Base-by-base conservation (phyloP, 805 yeast genomes). In the Wickerhamomyces bisporus region DNA sequence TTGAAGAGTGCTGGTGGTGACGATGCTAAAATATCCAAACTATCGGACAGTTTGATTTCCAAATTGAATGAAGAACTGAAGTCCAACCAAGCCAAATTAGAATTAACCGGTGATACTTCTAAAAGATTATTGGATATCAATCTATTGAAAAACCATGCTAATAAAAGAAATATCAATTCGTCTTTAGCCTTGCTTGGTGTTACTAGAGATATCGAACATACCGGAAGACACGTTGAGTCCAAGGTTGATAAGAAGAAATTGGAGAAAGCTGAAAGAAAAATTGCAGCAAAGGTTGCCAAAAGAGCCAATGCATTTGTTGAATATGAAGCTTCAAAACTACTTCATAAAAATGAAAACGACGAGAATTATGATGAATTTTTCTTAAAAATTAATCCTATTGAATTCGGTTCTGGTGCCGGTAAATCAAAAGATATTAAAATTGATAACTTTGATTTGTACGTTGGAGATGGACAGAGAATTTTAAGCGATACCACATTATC, bases 281-380 rank as follows among this genome's bases (percentile, higher is more conserved):
- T 93, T 58, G 97, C 96, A 17, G 91, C 94, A 58, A 93, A 93
- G 66, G 91, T 93, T 44, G 97, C 96, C 29, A 91, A 91, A 69
- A 66, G 75, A 55, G 77, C 77, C 57, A 86, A 86, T 60, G 77
- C 81, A 57, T 84, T 85, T 57, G 95, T 86, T 49, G 59, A 86
- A 55, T 87, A 87, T 59, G 96, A 93, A 64, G 96, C 96, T n/a
- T 88, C 97, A 30, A 88, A 85, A 64, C 72, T 93, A 50, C 71
- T 93, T 45, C 72, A 75, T 44, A 85, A 77, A 30, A 64, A 66
- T 42, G 70, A 75, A 36, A 55, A 50, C 15, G 74, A 71, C 19
- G 84, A 80, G 28, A 89, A 89, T 61, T 93, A 91, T 60, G 99
- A 93, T 61, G 85, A 88, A 34, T 93, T 91, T 75, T 93, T 85